These are phyloP conservation scores for Metahyphopichia silvanorum DNA, from an alignment of 805 yeast genomes.

Conservation along the genomic window DNA sequence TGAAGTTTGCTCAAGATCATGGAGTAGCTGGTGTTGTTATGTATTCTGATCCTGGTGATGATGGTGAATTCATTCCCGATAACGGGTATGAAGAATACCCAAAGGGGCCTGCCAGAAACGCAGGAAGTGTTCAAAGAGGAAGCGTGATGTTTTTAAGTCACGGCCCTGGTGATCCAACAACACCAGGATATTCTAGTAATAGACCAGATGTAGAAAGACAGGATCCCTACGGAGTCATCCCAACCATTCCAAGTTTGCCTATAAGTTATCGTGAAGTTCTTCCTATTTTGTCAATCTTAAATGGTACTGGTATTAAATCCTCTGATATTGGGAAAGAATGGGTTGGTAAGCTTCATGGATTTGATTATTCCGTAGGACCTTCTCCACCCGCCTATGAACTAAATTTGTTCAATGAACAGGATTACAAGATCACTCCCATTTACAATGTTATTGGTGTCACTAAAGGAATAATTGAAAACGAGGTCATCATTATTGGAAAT, in stretches of 20 bases:
- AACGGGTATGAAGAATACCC: slow-evolving; percentile 62
- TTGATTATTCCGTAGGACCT: slow-evolving; percentile 55
- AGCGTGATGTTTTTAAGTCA: slow-evolving; percentile 57
- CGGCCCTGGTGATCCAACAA: slow-evolving; percentile 76
- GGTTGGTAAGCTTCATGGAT: slow-evolving; percentile 39
- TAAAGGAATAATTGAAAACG: slow-evolving; percentile 50
- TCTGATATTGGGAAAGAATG: slow-evolving; percentile 40
- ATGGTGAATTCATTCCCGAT: slow-evolving; percentile 48
- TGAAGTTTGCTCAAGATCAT: slow-evolving; percentile 55
- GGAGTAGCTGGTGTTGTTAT: slow-evolving; percentile 65
- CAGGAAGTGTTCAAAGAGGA: slow-evolving; percentile 58
- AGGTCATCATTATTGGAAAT: slow-evolving; percentile 65
- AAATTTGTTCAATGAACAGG: slow-evolving; percentile 59
- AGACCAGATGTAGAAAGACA: slow-evolving; percentile 43
- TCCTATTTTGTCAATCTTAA: slow-evolving; percentile 57
- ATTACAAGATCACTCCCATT: slow-evolving; percentile 57
- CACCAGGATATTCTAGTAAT: slow-evolving; percentile 64
- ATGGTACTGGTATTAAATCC: slow-evolving; percentile 50
- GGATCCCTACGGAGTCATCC: slow-evolving; percentile 51
- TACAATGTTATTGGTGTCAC: slow-evolving; percentile 61
- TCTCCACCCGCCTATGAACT: slow-evolving; percentile 34
- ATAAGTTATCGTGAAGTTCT: slow-evolving; percentile 59
- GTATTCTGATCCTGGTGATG: slow-evolving; percentile 59
- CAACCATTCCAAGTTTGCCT: slow-evolving; percentile 69
- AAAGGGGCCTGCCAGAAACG: slow-evolving; percentile 62